Evolutionary conservation across 164 flowering plant species (phyloP), one percentile per base, ranked within the genome.

Genomic region (Dillenia turbinata): DNA sequence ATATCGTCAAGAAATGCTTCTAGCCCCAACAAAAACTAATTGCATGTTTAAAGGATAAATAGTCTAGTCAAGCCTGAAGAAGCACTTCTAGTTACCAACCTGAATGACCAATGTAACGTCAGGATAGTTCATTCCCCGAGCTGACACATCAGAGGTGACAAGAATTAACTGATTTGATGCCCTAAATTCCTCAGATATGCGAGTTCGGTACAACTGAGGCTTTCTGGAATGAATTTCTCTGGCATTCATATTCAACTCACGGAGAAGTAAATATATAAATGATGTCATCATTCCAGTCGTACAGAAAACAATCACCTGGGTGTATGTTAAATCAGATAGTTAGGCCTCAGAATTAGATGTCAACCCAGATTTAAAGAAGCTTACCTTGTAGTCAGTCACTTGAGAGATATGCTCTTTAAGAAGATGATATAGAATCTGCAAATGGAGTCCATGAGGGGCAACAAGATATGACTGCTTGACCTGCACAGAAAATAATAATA

Each of bases 111-210:
- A 71, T 52, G 97, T 85, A 56, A 92, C 96, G 82, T 92, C 94
- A 54, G 97, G 99, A 77, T 89, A 92, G 70, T 89, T 80, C 83
- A 89, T 77, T 66, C 96, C 97, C 55, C 96, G 93, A 49, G 99
- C 73, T 49, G 97, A 88, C 63, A 92, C 94, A 83, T 92, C 96
- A 47, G 97, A 92, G 26, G 97, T 83, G 46, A 95, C 72, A 47
- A 95, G 92, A 78, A 88, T 80, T 68, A 87, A 52, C 46, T 78
- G 71, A 66, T 83, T 89, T 26, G 96, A 77, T 67, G 82, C 90
- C 71, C 75, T 83, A 67, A 95, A 92, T 72, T 95, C 97, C 47
- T 87, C 94, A 65, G 92, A 81, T 53, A 92, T 64, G 53, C 90
- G 87, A 59, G 86, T 73, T 12, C 96, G 83, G 62, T 76, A 81